Evolutionary conservation across 768 basidiomycete species (phyloP), one percentile per base, ranked within the genome.

Genomic region (Kondoa subrosea): DNA sequence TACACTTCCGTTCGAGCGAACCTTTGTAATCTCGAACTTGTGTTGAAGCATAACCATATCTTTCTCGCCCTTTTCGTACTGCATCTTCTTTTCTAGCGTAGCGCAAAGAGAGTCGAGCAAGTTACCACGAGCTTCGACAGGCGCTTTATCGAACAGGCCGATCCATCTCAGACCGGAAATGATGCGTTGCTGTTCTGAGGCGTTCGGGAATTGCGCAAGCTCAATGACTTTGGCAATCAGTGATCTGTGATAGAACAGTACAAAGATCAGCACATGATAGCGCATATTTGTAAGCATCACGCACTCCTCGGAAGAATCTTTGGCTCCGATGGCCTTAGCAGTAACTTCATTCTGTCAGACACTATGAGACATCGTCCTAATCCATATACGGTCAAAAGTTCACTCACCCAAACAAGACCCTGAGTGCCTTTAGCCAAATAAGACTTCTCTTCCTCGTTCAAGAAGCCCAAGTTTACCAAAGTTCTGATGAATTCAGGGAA

Each of bases 21-120:
- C 89, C 34, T 83, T 81, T 83, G 87, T 88, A 40, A 97, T 85
- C 73, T 89, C 79, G 76, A 99, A 97, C 81, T 92, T 93, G 83
- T 99, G 93, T 79, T 96, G 93, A 66, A 99, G 84, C 85, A 97
- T 89, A 69, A 99, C 89, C 69, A 97, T 83, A 77, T 99, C 93
- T 14, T 89, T 86, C 78, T 97, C 91, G 71, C 89, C 89, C 60
- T 81, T 78, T 71, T 85, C 87, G 79, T 93, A 96, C 77, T 85
- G 83, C 89, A 96, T 95, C 76, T 93, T 82, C 69, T 81, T 83
- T 81, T 99, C 92, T 62, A 99, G 83, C 26, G 82, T 85, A 1
- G 84, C 88, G 76, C 92, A 95, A 69, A 99, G 86, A 2, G 95
- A 92, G 78, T 95, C 91, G 71, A 99, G 84, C 72, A 93, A 82